Evolutionary conservation across 1,284 basidiomycete species (phyloP).

Genomic region (Sanghuangporus baumii): DNA sequence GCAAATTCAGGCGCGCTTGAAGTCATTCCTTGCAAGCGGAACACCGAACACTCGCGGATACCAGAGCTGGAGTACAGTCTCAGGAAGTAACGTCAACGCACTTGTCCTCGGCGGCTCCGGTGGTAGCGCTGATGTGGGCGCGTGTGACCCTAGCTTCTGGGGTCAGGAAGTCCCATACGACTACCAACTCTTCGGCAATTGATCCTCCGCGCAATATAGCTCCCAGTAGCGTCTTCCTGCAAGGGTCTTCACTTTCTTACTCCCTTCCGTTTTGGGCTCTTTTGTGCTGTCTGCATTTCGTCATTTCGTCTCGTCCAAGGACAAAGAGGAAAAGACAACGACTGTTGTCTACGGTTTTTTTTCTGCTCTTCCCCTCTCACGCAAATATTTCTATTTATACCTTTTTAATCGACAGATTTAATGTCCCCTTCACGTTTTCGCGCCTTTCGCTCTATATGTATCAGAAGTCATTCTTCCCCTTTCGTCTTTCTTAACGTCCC

Average conservation of each 20-base stretch:
- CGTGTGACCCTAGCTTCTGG: slow-evolving; percentile 63
- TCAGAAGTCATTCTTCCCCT: neutral
- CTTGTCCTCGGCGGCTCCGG: slow-evolving; percentile 52
- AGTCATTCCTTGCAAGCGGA: slow-evolving; percentile 55
- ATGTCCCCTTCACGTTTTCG: neutral
- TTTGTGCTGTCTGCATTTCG: neutral
- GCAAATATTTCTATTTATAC: neutral
- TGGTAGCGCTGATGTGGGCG: slow-evolving; percentile 41
- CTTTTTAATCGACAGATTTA: neutral
- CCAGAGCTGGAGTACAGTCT: slow-evolving; percentile 44
- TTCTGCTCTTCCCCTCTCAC: neutral
- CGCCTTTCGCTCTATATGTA: neutral
- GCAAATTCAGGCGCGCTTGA: slow-evolving; percentile 65
- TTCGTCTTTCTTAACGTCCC: neutral
- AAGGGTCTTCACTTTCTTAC: neutral
- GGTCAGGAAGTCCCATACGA: slow-evolving; percentile 59
- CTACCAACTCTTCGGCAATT: slow-evolving; percentile 49
- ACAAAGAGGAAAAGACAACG: neutral
- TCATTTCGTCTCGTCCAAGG: neutral
- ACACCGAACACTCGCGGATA: slow-evolving; percentile 32
- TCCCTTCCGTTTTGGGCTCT: neutral
- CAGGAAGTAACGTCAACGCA: slow-evolving; percentile 43
- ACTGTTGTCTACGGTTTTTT: neutral
- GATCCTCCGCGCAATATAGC: neutral
- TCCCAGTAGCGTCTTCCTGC: neutral